Percentiles rank a stretch among this genome's conserved stretches.
Evolutionary conservation across 2,329 filamentous ascomycete genomes (phyloP).

Genomic region (Fusarium buharicum): DNA sequence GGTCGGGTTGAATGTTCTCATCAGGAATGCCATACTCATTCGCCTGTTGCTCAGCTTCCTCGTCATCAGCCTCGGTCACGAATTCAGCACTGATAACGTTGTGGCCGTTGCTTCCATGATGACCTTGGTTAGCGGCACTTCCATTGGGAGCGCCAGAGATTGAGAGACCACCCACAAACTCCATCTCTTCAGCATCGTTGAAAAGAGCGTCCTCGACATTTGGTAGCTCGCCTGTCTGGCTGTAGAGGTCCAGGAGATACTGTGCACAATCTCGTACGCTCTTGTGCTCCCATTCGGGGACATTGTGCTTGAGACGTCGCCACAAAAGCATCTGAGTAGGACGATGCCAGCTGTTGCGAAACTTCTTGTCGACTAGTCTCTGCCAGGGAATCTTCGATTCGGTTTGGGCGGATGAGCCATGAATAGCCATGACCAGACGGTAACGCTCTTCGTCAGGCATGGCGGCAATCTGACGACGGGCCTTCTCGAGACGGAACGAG

Average conservation of each 20-base stretch:
- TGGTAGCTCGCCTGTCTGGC: constrained; percentile 49
- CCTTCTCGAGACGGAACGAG: constrained; percentile 57
- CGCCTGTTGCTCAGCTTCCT: constrained; percentile 29
- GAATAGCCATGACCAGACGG: constrained; percentile 56
- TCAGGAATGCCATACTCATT: constrained; percentile 29
- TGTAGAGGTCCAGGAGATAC: constrained; percentile 50
- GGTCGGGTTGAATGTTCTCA: constrained; percentile 42
- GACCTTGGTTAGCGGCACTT: constrained; percentile 2
- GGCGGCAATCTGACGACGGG: constrained; percentile 54
- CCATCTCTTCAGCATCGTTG: constrained; percentile 50
- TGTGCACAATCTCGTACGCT: constrained; percentile 51
- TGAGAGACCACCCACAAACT: constrained; percentile 43
- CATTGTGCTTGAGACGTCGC: constrained; percentile 51
- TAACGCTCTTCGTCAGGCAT: constrained; percentile 60
- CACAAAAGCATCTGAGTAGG: constrained; percentile 53
- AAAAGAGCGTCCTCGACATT: constrained; percentile 47
- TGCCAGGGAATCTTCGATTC: constrained; percentile 64
- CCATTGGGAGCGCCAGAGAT: constrained; percentile 17
- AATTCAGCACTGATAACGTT: constrained; percentile 45
- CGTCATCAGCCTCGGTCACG: constrained; percentile 47
- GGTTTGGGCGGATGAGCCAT: constrained; percentile 51
- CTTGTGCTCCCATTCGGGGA: constrained; percentile 48
- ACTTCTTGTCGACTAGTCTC: constrained; percentile 54
- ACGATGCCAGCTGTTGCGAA: constrained; percentile 54
- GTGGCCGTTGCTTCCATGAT: not conserved